phyloP scores from a whole-genome alignment of 768 basidiomycete species.

The Dacryopinax spathularia region DNA sequence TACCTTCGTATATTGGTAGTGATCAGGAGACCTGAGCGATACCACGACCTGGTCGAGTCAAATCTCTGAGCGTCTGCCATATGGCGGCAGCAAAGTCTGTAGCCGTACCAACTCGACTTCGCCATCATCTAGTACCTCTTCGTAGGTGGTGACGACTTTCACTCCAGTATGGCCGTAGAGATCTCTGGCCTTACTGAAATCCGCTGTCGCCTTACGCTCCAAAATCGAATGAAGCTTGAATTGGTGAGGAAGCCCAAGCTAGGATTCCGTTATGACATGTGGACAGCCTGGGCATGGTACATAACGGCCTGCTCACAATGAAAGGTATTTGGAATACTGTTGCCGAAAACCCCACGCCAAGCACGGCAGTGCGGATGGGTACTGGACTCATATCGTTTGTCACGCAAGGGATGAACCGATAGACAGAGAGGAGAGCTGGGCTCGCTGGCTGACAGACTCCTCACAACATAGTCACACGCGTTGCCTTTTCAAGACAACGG shows the following conservation, averaged over 20 bases:
- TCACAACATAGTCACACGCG: too few species aligned
- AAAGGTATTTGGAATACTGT: constrained; percentile 13
- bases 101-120: constrained; percentile 12
- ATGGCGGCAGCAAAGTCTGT: too few species aligned
- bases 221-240: constrained; percentile 12
- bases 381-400: too few species aligned
- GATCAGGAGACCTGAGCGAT: not conserved
- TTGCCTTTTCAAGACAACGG: too few species aligned
- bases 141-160: constrained; percentile 11
- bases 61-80: constrained; percentile 7
- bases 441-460: too few species aligned
- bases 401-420: too few species aligned
- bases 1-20: constrained; percentile 7
- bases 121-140: constrained; percentile 7
- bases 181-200: constrained; percentile 7
- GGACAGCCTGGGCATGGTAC: not conserved
- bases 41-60: constrained; percentile 1
- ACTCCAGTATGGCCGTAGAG: constrained; percentile 6
- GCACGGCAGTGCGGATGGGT: constrained; percentile 11
- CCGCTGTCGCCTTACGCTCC: constrained; percentile 12
- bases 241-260: constrained; percentile 8
- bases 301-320: constrained; percentile 4
- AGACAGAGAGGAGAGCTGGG: too few species aligned
- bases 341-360: constrained; percentile 13
- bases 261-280: not conserved